These are phyloP conservation scores for Filosporella fistucella DNA, from an alignment of 495 filamentous ascomycete genomes.

Conservation along the genomic window DNA sequence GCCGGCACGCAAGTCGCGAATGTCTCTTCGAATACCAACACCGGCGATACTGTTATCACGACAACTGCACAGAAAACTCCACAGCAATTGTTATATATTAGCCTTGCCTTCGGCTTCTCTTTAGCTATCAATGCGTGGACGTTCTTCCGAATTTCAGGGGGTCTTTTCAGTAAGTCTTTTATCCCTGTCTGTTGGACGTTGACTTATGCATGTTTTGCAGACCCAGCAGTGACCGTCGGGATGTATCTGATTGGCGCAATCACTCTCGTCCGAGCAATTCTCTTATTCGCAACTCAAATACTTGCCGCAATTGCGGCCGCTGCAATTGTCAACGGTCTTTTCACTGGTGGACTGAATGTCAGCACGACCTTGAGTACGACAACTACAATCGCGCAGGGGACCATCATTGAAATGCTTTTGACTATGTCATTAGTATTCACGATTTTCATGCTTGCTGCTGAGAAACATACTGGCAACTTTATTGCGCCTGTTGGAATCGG, in stretches of 20 bases:
- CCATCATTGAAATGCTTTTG: slow-evolving; percentile 52
- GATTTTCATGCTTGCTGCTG: slow-evolving; percentile 53
- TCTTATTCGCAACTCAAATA: slow-evolving; percentile 52
- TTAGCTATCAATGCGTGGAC: slow-evolving; percentile 60
- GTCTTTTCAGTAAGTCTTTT: slow-evolving; percentile 62
- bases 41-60: neutral
- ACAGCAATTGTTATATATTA: slow-evolving; percentile 58
- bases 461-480: slow-evolving; percentile 47
- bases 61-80: slow-evolving; percentile 8
- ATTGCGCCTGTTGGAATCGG: slow-evolving; percentile 52
- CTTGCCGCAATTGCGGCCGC: slow-evolving; percentile 51
- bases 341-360: slow-evolving; percentile 44
- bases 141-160: slow-evolving; percentile 61
- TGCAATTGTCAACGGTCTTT: slow-evolving; percentile 45
- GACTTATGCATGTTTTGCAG: neutral
- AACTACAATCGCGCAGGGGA: slow-evolving; percentile 41
- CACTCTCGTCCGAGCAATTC: slow-evolving; percentile 36
- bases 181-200: slow-evolving; percentile 17
- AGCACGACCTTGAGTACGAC: slow-evolving; percentile 33
- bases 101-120: slow-evolving; percentile 53
- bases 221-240: slow-evolving; percentile 28
- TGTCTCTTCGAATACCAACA: slow-evolving; percentile 34
- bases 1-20: slow-evolving; percentile 28
- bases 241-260: slow-evolving; percentile 55
- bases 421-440: slow-evolving; percentile 47